Evolutionary conservation across 2,329 filamentous ascomycete genomes (phyloP).

Genomic region (Apiospora phragmitis): DNA sequence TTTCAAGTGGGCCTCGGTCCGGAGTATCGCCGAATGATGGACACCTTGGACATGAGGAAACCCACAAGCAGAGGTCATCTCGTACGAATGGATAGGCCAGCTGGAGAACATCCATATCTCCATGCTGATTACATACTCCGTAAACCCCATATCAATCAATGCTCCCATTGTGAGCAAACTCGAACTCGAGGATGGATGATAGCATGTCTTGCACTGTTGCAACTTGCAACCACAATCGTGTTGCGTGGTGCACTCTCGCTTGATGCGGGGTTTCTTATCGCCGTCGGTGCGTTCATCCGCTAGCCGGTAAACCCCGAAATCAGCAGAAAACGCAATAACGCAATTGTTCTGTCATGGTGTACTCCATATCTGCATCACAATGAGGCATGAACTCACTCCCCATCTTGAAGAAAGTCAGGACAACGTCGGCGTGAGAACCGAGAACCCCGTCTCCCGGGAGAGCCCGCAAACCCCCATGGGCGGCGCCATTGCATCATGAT

Average conservation of each 20-base stretch:
- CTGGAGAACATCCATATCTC: background rate
- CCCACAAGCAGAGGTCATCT: background rate
- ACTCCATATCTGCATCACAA: background rate
- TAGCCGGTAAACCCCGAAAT: background rate
- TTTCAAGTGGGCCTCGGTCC: background rate
- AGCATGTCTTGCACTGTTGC: background rate
- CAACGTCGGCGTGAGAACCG: background rate
- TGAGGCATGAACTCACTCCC: background rate
- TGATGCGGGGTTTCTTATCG: background rate
- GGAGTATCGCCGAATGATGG: background rate
- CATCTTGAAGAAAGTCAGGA: background rate
- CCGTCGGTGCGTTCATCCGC: background rate
- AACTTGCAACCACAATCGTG: background rate
- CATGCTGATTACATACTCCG: background rate
- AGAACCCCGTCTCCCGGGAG: background rate
- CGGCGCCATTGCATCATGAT: slow-evolving; percentile 6
- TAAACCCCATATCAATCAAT: background rate
- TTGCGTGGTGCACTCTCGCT: background rate
- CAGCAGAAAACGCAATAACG: background rate
- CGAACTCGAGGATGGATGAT: background rate
- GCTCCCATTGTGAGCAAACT: too few species aligned
- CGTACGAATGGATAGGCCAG: background rate
- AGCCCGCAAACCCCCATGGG: background rate
- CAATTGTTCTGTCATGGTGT: background rate
- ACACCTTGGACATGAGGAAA: background rate